Base-by-base conservation (phyloP, 2,329 filamentous ascomycete species). In the Ophiostoma novo-ulmi region DNA sequence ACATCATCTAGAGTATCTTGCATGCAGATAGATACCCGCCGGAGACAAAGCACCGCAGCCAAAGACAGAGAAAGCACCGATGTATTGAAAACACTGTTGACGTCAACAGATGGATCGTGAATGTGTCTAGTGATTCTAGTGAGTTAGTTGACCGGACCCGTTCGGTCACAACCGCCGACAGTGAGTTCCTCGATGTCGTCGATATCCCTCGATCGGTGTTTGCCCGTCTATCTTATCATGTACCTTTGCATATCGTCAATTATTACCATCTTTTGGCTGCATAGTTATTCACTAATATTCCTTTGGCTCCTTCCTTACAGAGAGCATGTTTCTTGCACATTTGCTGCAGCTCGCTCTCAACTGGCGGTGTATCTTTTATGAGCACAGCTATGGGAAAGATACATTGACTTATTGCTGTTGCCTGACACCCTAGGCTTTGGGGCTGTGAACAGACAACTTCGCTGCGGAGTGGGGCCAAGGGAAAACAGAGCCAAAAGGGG, bases 401-500 rank as follows among this genome's bases (percentile, higher is more conserved):
- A 71, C 70, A n/a, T 71, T 11, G 17, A 55, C 48, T 63, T 58
- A 58, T 26, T 52, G 31, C 70, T 63, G 61, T 55, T 71, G 70
- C 66, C 70, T 68, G 61, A 67, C 22, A 58, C 14, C 22, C 55
- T 44, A 35, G 66, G 70, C 67, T 48, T 36, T 69, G 70, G 67
- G 70, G 70, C 70, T 71, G 70, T 71, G 70, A 71, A 35, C 70
- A 69, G 20, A 67, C 35, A 66, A 48, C 41, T 44, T 22, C 48
- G 44, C 41, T 39, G 67, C n/a, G 36, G 61, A 55, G n/a, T 44
- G 69, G 68, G 70, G 63, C 67, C 48, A 39, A 10, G 20, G 70
- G 36, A n/a, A 71, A 61, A 67, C 22, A 63, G 38, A 20, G 52
- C n/a, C 52, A 26, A 58, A 58, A 58, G 52, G n/a, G 52, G 52